Base-by-base conservation (phyloP, 441 rosid genomes). In the Viola pubescens region DNA sequence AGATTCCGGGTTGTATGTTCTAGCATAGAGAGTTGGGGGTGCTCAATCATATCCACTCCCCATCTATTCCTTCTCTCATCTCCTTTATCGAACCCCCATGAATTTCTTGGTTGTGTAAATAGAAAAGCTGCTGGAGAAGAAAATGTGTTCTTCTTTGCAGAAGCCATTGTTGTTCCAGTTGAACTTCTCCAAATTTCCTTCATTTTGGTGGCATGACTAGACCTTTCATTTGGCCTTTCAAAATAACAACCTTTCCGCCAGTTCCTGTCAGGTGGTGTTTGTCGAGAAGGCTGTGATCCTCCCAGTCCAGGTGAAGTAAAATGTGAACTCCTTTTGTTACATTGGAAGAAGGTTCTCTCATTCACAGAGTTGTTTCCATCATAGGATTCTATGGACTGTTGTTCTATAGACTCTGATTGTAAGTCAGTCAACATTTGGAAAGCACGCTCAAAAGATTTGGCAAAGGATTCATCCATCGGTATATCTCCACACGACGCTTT, bases 391-490 rank as follows among this genome's bases (percentile, higher is more conserved):
- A 9, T 49, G 41, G 49, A 10, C 7, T 39, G 37, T 10, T 50
- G 63, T 14, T 51, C 37, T 34, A 7, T 39, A 4, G 73, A 55
- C 26, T 42, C 34, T 4, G 73, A 70, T 57, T 86, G 80, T 16
- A 77, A 14, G 34, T 82, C 83, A 37, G 62, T 46, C 55, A 91
- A 69, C 71, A 84, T 81, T 45, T 83, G 75, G 58, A 60, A n/a
- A 0, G 96, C 98, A 34, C 96, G 79, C 16, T 86, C 87, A 7
- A 71, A 88, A 3, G 96, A 86, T 77, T 78, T 86, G 4, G 73
- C 59, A 51, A 71, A 86, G 3, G 92, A 77, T 3, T 80, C 91
- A 6, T 88, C 96, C 81, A 86, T 77, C 44, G 65, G 62, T 46
- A 64, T 65, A 43, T 50, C 59, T 52, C 73, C 67, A 39, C 76